Conservation (phyloP, 805 yeast species). For the Metschnikowia rubicola region DNA sequence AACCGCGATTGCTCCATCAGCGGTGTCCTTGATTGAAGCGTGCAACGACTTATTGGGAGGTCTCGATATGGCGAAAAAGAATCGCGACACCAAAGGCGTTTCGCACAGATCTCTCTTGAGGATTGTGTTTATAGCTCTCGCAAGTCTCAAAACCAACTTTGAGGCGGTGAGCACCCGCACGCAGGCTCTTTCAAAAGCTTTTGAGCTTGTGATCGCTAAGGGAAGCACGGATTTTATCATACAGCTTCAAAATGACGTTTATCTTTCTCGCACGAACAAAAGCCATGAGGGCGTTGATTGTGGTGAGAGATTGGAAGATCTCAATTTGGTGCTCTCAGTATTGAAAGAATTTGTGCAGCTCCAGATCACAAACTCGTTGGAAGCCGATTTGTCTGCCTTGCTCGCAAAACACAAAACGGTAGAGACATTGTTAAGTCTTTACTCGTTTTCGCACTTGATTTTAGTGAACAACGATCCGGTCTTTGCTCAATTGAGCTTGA, state of each 20-base stretch:
- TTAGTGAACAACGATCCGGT: constrained; percentile 61
- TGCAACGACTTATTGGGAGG: constrained; percentile 47
- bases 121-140: constrained; percentile 48
- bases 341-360: constrained; percentile 54
- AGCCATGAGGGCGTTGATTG: constrained; percentile 33
- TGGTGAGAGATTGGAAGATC: constrained; percentile 58
- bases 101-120: constrained; percentile 59
- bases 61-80: constrained; percentile 45
- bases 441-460: constrained; percentile 62
- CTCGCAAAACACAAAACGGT: constrained; percentile 59
- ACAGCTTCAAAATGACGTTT: constrained; percentile 56
- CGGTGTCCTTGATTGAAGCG: constrained; percentile 42
- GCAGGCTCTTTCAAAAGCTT: constrained; percentile 52
- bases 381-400: constrained; percentile 47
- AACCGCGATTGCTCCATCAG: constrained; percentile 27
- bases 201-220: constrained; percentile 60
- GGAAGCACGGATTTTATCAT: constrained; percentile 61
- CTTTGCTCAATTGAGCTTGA: constrained; percentile 68
- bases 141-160: constrained; percentile 39
- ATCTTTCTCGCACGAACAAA: constrained; percentile 34
- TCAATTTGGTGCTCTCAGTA: constrained; percentile 60
- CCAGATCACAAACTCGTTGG: constrained; percentile 46
- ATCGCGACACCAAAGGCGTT: constrained; percentile 28
- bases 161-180: constrained; percentile 44
- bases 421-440: constrained; percentile 58